Evolutionary conservation across 2,329 filamentous ascomycete genomes (phyloP), one percentile per base, ranked within the genome.

Genomic region (Penicillium psychrosexuale): DNA sequence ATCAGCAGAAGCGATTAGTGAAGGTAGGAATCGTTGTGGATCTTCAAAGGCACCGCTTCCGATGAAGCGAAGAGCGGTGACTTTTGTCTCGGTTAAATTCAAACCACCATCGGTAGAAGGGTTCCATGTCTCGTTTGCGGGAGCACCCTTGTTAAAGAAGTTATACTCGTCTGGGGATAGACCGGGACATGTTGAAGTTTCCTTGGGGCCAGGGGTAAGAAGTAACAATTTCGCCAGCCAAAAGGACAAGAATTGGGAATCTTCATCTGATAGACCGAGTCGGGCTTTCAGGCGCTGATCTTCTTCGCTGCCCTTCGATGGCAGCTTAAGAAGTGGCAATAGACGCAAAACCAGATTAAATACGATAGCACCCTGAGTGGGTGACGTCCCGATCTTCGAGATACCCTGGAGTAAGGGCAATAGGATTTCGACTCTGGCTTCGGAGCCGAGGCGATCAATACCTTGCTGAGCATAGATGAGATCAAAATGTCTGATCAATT

Each of bases 381-480:
- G 70, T 31, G 81, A 80, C 61, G 82, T 82, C 39, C 77, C 77
- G 44, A 80, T 79, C 62, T 86, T 83, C 22, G 78, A 77, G 34
- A 95, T 86, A 9, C 86, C 88, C 60, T 82, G 78, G 15, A 92
- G 75, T 9, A 91, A 74, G 3, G 84, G 80, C 1, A 90, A 86
- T n/a, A 97, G 73, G 5, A 96, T 77, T 11, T 86, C 84, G 34
- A 87, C 81, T 62, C 90, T 84, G 39, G 93, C 88, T 50, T 75
- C 71, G 11, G 80, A 71, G 2, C 80, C 78, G 19, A 89, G 72
- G 47, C 86, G 80, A 48, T 81, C 81, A 42, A 90, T 78, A 37
- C 93, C 94, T 69, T 96, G 90, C 67, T 95, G 90, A 36, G 97
- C 88, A 69, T 96, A 96, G 17, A 89, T 81, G 38, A 97, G 78